Percentiles rank a stretch among this genome's conserved stretches.
Evolutionary conservation across 1,284 basidiomycete genomes (phyloP).

Genomic region (Sanghuangporus sanghuang): DNA sequence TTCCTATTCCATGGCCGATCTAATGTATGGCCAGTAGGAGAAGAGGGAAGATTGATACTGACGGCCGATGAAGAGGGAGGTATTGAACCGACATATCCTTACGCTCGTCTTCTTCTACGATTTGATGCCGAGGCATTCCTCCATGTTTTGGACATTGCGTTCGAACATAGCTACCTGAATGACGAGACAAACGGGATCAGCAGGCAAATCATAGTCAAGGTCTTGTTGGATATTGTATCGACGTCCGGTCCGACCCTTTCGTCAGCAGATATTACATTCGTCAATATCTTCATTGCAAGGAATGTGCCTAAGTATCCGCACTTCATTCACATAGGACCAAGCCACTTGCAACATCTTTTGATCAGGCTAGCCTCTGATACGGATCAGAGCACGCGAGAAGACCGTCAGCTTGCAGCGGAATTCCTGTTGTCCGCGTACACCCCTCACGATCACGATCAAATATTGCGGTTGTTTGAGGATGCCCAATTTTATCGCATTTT

Average conservation of each 20-base stretch:
- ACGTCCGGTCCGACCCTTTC: conserved; percentile 42
- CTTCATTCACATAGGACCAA: conserved; percentile 70
- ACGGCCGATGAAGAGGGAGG: conserved; percentile 69
- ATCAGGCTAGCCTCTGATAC: conserved; percentile 71
- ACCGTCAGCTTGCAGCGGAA: conserved; percentile 93
- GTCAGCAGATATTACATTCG: conserved; percentile 69
- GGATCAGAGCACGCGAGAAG: conserved; percentile 76
- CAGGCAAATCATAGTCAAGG: conserved; percentile 81
- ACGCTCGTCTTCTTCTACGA: conserved; percentile 75
- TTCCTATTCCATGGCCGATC: conserved; percentile 86
- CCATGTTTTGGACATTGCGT: conserved; percentile 90
- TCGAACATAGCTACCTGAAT: conserved; percentile 91
- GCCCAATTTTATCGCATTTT: conserved; percentile 92
- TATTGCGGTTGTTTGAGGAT: conserved; percentile 68
- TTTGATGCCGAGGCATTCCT: conserved; percentile 96
- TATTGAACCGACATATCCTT: conserved; percentile 81
- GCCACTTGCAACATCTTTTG: conserved; percentile 71
- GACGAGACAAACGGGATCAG: conserved; percentile 63
- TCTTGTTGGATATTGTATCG: conserved; percentile 76
- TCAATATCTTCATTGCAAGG: conserved; percentile 93
- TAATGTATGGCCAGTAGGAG: conserved; percentile 70
- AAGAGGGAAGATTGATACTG: conserved; percentile 66
- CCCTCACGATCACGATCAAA: conserved; percentile 68
- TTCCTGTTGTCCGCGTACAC: conserved; percentile 92
- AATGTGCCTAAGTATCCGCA: conserved; percentile 97